phyloP scores from a whole-genome alignment of 2,329 filamentous ascomycete genomes.

The Pyricularia sp. region DNA sequence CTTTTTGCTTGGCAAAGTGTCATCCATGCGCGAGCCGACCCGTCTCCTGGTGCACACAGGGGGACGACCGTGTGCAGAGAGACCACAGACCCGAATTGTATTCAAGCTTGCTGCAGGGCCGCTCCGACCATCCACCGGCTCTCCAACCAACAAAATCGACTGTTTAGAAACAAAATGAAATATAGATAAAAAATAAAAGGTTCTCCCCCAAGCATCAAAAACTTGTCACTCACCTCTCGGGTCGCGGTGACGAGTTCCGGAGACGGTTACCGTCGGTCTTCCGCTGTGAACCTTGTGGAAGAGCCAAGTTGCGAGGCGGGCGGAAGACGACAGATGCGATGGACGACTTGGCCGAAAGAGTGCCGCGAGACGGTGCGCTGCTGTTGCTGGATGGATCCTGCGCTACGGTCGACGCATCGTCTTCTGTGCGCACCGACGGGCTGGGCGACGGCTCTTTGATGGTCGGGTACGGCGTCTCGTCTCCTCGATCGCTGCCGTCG shows the following conservation, averaged over 20 bases:
- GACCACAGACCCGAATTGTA: neutral
- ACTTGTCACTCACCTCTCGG: conserved; percentile 32
- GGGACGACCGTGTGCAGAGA: neutral
- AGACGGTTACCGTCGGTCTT: conserved; percentile 25
- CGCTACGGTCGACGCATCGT: neutral
- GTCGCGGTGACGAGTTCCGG: conserved; percentile 30
- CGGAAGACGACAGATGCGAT: conserved; percentile 38
- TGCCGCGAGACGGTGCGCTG: neutral
- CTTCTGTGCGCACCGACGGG: neutral
- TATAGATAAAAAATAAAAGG: neutral
- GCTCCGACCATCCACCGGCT: neutral
- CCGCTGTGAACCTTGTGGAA: conserved; percentile 39
- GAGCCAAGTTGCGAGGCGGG: conserved; percentile 28
- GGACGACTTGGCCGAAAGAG: conserved; percentile 32
- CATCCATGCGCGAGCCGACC: neutral
- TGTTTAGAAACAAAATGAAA: neutral
- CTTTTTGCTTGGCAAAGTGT: neutral
- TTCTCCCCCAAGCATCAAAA: neutral
- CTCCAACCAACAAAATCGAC: neutral
- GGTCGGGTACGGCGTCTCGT: neutral
- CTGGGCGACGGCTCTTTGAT: neutral
- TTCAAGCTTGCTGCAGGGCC: neutral
- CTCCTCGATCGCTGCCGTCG: conserved; percentile 6
- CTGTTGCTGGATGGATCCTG: conserved; percentile 1
- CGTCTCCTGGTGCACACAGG: neutral